Conservation (phyloP, 768 basidiomycete species). For the Termitomyces sp. region DNA sequence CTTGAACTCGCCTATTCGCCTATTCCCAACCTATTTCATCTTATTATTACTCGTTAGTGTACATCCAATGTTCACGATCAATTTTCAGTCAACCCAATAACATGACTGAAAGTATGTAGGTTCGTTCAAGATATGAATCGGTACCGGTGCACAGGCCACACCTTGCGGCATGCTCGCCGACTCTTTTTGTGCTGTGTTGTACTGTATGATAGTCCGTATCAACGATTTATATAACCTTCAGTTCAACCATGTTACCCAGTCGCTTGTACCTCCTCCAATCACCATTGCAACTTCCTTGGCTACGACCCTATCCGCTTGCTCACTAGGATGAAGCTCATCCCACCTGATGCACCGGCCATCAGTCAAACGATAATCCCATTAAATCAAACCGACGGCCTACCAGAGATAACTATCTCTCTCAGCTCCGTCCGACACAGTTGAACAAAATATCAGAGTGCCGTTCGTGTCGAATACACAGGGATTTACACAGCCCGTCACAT, state of each 20-base stretch:
- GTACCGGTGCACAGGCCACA: too few species aligned
- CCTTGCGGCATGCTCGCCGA: too few species aligned
- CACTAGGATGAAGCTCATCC: constrained; percentile 40
- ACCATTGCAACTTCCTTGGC: constrained; percentile 40
- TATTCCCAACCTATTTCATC: too few species aligned
- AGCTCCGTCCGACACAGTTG: constrained; percentile 25
- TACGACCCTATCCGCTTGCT: constrained; percentile 38
- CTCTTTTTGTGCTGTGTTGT: not conserved
- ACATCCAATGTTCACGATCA: too few species aligned
- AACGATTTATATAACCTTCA: constrained; percentile 7
- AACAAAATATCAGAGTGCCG: constrained; percentile 15
- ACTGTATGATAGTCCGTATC: not conserved
- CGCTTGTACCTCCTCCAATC: constrained; percentile 34
- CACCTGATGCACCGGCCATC: constrained; percentile 20
- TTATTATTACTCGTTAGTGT: too few species aligned
- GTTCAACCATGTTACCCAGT: constrained; percentile 43
- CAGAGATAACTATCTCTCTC: constrained; percentile 47
- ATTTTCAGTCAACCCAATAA: too few species aligned
- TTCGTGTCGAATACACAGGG: constrained; percentile 41
- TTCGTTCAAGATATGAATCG: too few species aligned
- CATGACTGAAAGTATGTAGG: too few species aligned
- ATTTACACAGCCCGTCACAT: constrained; percentile 51
- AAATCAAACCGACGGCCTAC: constrained; percentile 24
- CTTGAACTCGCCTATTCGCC: too few species aligned
- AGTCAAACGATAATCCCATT: not conserved